A percentile compares a stretch with the other conserved stretches of the same genome.
Evolutionary conservation across 352 stramenopile species (phyloP).

Genomic region (Phytopythium helicoides): DNA sequence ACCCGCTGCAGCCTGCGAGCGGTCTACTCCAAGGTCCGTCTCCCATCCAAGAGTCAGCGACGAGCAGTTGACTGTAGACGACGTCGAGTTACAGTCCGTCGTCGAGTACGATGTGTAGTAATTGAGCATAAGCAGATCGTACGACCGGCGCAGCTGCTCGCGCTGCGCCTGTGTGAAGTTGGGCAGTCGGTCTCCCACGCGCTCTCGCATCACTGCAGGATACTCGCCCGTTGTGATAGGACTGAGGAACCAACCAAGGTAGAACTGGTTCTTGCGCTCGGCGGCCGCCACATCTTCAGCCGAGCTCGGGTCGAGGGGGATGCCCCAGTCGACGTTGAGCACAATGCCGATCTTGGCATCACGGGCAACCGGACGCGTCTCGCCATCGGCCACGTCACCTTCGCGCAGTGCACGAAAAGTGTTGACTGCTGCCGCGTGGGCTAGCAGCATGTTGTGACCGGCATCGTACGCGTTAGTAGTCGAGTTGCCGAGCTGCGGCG

Average conservation of each 20-base stretch:
- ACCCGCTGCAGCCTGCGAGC: constrained; percentile 18
- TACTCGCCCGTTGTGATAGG: constrained; percentile 91
- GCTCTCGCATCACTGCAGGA: constrained; percentile 85
- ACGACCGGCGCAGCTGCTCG: constrained; percentile 63
- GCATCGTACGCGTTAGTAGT: constrained; percentile 38
- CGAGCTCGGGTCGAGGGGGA: constrained; percentile 69
- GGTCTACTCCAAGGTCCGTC: constrained; percentile 41
- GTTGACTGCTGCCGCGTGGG: constrained; percentile 83
- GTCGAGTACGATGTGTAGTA: constrained; percentile 79
- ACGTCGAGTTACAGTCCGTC: constrained; percentile 38
- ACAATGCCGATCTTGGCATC: constrained; percentile 89
- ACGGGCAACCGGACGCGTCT: constrained; percentile 14
- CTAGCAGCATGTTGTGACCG: constrained; percentile 88
- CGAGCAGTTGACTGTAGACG: constrained; percentile 32
- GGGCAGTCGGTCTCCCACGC: constrained; percentile 80
- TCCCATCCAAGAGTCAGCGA: constrained; percentile 36
- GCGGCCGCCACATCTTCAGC: constrained; percentile 52
- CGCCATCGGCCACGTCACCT: constrained; percentile 11
- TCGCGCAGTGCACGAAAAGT: constrained; percentile 60
- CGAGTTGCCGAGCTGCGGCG: constrained; percentile 34
- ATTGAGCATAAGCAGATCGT: constrained; percentile 94
- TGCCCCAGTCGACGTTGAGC: constrained; percentile 76
- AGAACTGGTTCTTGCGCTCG: constrained; percentile 85
- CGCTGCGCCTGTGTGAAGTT: constrained; percentile 80
- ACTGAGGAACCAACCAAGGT: constrained; percentile 38